Base-by-base conservation (phyloP, 2,329 filamentous ascomycete genomes). In the Botrytis deweyae region DNA sequence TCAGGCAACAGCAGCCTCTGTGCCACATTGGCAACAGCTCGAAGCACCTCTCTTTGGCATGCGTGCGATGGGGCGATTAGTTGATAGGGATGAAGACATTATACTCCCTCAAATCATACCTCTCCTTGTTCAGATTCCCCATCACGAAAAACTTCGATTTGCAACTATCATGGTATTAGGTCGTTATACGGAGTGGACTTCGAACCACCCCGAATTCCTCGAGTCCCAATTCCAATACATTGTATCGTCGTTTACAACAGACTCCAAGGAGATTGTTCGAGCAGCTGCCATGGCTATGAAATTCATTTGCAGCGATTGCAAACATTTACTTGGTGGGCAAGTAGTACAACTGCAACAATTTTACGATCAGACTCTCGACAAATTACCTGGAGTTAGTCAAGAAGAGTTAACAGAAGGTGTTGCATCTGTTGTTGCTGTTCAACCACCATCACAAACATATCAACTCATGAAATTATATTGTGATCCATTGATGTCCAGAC, bases 101-200 rank as follows among this genome's bases (percentile, higher is more conserved):
- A 93, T 99, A 78, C 87, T 99, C 59, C 93, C 94, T 4, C 93
- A 95, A 80, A 90, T 99, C 25, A 97, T 99, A 84, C 95, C 95
- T 29, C 87, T 99, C 73, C 90, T 99, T 76, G 94, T 97, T 18
- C 93, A 97, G 81, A 97, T 99, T 75, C 96, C 96, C 0, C 91
- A 93, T 80, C 96, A 99, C 80, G 94, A 98, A 83, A 99, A 98
- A 85, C 88, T 99, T n/a, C 93, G 95, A 12, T 99, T 99, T 83
- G 95, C 97, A 76, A 95, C 95, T 9, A 97, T 98, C 80, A 98
- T 99, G 94, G 95, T 97, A 4, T 88, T 99, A 36, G 96, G 94
- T 55, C 89, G 96, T 76, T 99, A 99, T 81, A 99, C 97, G 0
- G 95, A 98, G 82, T 99, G 96, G 96, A 99, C 97, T 0, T 90